These are phyloP conservation scores for Beauveria scarabaeidicola DNA, from an alignment of 2,329 filamentous ascomycete genomes.

Conservation along the genomic window DNA sequence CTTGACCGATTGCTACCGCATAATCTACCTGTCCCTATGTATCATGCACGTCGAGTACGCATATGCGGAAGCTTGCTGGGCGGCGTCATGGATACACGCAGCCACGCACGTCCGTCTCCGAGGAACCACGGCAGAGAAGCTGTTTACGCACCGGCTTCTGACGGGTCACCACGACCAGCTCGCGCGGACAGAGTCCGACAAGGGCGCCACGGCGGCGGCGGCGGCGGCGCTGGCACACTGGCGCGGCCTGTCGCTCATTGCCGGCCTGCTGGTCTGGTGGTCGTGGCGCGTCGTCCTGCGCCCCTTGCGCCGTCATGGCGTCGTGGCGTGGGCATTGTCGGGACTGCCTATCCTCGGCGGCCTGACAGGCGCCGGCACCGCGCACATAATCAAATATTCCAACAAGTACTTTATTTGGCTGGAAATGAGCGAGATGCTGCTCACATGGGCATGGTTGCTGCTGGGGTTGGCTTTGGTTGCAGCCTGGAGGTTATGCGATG, in stretches of 20 bases:
- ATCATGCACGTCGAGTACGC: constrained; percentile 23
- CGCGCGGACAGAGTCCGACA: background rate
- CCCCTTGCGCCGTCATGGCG: background rate
- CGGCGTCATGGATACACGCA: constrained; percentile 20
- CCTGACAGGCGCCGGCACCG: constrained; percentile 14
- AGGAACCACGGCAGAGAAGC: constrained; percentile 12
- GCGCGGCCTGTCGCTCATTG: background rate
- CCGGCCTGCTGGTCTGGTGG: constrained; percentile 4
- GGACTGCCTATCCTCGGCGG: constrained; percentile 12
- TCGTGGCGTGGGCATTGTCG: constrained; percentile 11
- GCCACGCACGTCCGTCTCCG: constrained; percentile 14
- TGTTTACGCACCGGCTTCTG: constrained; percentile 12
- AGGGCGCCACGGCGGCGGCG: too few relatives aligned
- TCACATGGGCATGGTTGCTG: constrained; percentile 18
- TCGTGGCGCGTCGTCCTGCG: constrained; percentile 4
- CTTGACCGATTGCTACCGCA: background rate
- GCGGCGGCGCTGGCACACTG: background rate
- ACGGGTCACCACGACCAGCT: background rate
- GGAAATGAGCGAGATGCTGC: constrained; percentile 27
- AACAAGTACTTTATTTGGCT: constrained; percentile 30
- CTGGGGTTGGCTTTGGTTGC: constrained; percentile 19
- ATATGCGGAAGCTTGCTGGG: constrained; percentile 21
- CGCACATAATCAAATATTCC: constrained; percentile 24
- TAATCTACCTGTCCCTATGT: constrained; percentile 19
- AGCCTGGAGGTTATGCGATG: constrained; percentile 7